Base-by-base conservation (phyloP, 202 grass and related monocot species). In the Setaria italica region DNA sequence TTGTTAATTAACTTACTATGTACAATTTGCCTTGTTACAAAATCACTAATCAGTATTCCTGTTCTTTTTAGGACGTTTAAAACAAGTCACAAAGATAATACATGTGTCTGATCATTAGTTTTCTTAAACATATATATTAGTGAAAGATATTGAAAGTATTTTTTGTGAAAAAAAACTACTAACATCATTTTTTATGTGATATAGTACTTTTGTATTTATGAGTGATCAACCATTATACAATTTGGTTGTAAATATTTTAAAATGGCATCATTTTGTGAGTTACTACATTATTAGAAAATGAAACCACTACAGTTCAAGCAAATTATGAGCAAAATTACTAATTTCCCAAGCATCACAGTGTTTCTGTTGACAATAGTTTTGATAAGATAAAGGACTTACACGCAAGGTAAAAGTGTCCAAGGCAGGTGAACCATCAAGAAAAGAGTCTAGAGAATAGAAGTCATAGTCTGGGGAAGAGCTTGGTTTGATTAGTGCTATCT, bases 371-470 rank as follows among this genome's bases (percentile, higher is more conserved):
- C 54, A 8, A 8, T 8, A 20, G 1, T 56, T 56, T 20, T 56
- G 17, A 20, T 56, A 56, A 19, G n/a, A 60, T 60, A 60, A 60
- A 60, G n/a, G n/a, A 76, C 73, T 41, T 57, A 76, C 49, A 41
- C 2, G 49, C 16, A 76, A 76, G 33, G 6, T 76, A 10, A 76
- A 76, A n/a, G 32, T 76, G 17, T 58, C 53, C 73, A 76, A 42
- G 17, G 10, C 9, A 58, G 51, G 73, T 21, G 73, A 57, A 1
- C 33, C 73, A 48, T 29, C 42, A 29, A 63, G 58, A 32, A 79
- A 79, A 62, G 76, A 64, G 42, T 19, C 58, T 46, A 79, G 46
- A 33, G 58, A 79, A 49, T 29, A 64, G 9, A 33, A 79, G 30
- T 79, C 43, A 33, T 79, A 79, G 76, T 60, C 57, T 3, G 57